These are phyloP conservation scores for Populus nigra DNA, from an alignment of 345 rosid genomes.

Conservation along the genomic window DNA sequence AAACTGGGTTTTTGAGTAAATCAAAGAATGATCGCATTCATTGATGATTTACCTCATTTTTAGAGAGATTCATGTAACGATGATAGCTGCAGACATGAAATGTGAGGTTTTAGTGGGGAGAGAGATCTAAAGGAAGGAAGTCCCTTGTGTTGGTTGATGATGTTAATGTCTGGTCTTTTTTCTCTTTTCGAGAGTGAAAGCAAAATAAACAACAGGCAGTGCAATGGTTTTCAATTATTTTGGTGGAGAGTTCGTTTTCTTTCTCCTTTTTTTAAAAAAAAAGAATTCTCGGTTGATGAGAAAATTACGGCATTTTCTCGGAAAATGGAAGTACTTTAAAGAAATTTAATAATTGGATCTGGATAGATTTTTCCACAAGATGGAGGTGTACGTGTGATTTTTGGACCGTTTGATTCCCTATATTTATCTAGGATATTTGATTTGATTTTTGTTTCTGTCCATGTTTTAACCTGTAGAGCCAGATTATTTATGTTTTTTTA, in stretches of 20 bases:
- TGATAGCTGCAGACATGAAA: background rate
- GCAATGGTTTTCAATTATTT: background rate
- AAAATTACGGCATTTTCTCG: slow-evolving; percentile 24
- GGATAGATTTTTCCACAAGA: background rate
- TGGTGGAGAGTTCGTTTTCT: background rate
- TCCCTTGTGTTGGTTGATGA: slow-evolving; percentile 1
- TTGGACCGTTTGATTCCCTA: background rate
- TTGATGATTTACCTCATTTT: background rate
- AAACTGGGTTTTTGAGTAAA: background rate
- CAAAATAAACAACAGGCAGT: background rate
- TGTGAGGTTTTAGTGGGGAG: background rate
- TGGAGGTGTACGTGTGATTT: background rate
- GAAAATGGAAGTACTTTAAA: slow-evolving; percentile 13
- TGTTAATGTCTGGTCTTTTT: slow-evolving; percentile 9
- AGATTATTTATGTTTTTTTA: no score
- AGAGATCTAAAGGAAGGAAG: background rate
- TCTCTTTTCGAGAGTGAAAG: slow-evolving; percentile 4
- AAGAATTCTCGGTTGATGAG: slow-evolving; percentile 15
- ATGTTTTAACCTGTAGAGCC: background rate
- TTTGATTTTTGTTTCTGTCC: background rate
- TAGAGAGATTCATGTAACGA: background rate
- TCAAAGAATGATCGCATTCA: background rate
- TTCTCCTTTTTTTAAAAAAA: background rate
- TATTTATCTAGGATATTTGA: background rate
- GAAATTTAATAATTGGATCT: background rate